Evolutionary conservation across 352 stramenopile genomes (phyloP).

Genomic region (Phytophthora ramorum): DNA sequence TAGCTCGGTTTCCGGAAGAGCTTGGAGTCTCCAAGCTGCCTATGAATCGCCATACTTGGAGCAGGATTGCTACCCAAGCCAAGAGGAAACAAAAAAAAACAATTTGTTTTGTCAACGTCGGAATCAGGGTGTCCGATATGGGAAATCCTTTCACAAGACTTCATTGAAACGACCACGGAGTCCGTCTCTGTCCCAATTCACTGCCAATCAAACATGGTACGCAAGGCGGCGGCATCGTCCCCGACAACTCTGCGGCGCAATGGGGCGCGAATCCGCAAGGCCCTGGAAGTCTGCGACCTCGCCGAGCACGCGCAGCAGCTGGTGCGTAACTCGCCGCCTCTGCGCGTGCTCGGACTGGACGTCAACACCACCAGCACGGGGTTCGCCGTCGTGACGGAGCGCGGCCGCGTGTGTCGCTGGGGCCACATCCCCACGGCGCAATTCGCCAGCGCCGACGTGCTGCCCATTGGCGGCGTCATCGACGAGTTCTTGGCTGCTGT

Average conservation of each 20-base stretch:
- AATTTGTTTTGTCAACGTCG: too few relatives aligned
- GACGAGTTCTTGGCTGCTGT: constrained; percentile 49
- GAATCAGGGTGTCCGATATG: too few relatives aligned
- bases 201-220: constrained; percentile 16
- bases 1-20: too few relatives aligned
- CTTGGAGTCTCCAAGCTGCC: too few relatives aligned
- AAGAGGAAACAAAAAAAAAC: too few relatives aligned
- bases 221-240: constrained; percentile 6
- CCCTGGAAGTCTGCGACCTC: constrained; percentile 47
- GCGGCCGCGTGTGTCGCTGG: constrained; percentile 57
- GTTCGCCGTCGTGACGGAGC: constrained; percentile 69
- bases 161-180: too few relatives aligned
- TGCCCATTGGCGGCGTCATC: constrained; percentile 66
- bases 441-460: constrained; percentile 68
- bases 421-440: constrained; percentile 69
- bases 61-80: too few relatives aligned
- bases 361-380: constrained; percentile 89
- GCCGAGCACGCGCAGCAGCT: constrained; percentile 31
- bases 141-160: too few relatives aligned
- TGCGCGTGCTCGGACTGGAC: constrained; percentile 80
- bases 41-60: too few relatives aligned
- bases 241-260: constrained; percentile 45
- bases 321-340: constrained; percentile 33
- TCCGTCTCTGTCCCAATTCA: constrained; percentile 1
- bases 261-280: constrained; percentile 57